phyloP scores from a whole-genome alignment of 208 protist genomes.

The Naegleria fowleri region DNA sequence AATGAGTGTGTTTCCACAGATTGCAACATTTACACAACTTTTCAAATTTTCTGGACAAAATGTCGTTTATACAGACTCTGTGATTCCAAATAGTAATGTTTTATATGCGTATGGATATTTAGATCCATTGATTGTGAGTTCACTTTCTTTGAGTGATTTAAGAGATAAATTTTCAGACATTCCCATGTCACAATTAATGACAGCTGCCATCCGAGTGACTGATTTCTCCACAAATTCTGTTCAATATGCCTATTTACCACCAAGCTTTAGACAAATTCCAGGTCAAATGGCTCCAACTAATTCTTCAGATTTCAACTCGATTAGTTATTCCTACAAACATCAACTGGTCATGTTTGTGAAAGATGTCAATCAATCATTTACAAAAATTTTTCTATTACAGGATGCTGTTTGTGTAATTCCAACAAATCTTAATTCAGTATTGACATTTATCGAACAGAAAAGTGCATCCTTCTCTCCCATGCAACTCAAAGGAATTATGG shows the following conservation, averaged over 20 bases:
- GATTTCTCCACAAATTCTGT: background rate
- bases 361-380: background rate
- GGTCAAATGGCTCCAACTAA: background rate
- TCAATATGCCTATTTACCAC: background rate
- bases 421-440: background rate
- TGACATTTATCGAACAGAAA: background rate
- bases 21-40: background rate
- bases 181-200: background rate
- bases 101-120: background rate
- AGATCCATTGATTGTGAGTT: background rate
- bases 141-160: background rate
- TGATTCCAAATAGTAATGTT: background rate
- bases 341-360: background rate
- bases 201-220: background rate
- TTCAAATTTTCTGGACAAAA: background rate
- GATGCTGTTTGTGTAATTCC: background rate
- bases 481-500: background rate
- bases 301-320: background rate
- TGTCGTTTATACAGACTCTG: background rate
- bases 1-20: background rate
- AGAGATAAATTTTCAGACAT: background rate
- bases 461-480: background rate
- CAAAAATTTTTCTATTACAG: background rate
- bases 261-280: background rate
- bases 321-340: too few relatives aligned